These are phyloP conservation scores for Coffea eugenioides DNA, from an alignment of 257 asterid species.

Conservation along the genomic window DNA sequence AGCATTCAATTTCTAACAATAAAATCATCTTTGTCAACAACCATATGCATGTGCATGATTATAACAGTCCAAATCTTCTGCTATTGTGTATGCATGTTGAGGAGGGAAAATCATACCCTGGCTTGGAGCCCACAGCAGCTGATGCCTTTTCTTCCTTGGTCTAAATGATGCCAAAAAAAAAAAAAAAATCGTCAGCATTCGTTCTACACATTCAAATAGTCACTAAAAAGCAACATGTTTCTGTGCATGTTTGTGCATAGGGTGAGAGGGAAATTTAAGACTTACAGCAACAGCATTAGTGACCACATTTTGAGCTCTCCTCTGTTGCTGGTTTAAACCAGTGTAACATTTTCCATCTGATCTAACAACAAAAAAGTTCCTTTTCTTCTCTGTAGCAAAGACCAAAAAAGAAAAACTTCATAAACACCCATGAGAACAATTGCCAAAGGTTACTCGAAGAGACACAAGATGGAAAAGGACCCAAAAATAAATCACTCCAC, in stretches of 20 bases:
- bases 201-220: background rate
- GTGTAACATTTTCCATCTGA: slow-evolving; percentile 39
- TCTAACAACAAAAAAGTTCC: slow-evolving; percentile 28
- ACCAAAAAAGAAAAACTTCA: slow-evolving; percentile 3
- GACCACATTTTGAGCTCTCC: slow-evolving; percentile 32
- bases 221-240: background rate
- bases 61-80: background rate
- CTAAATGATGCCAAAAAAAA: slow-evolving; percentile 29
- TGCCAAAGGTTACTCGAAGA: background rate
- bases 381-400: slow-evolving; percentile 46
- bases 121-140: slow-evolving; percentile 51
- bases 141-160: slow-evolving; percentile 39
- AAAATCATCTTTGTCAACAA: background rate
- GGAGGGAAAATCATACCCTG: slow-evolving; percentile 47
- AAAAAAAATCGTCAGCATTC: background rate
- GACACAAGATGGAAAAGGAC: background rate
- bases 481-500: background rate
- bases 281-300: slow-evolving; percentile 62
- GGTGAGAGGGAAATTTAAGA: slow-evolving; percentile 4
- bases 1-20: background rate
- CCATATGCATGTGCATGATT: background rate
- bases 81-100: background rate
- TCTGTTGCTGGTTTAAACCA: slow-evolving; percentile 29
- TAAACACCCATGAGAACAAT: background rate
- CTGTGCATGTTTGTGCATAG: background rate